Evolutionary conservation across 2,329 filamentous ascomycete species (phyloP).

Genomic region (Pyricularia sp.): DNA sequence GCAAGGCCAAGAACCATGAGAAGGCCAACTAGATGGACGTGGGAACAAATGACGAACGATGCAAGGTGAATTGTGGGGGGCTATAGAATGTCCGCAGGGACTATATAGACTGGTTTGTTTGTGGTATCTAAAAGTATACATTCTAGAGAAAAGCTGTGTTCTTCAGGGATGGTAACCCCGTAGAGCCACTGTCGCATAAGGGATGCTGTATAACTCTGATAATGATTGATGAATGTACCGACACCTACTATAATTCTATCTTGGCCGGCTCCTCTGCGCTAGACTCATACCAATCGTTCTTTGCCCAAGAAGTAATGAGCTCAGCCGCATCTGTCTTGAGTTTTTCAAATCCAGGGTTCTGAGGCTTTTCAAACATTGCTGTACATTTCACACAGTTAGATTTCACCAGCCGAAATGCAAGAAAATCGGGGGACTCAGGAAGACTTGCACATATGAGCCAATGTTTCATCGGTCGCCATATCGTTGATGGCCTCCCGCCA

Average conservation of each 20-base stretch:
- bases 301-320: constrained; percentile 55
- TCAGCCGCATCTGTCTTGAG: constrained; percentile 57
- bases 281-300: constrained; percentile 57
- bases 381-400: constrained; percentile 1
- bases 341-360: constrained; percentile 64
- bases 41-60: neutral
- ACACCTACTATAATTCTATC: neutral
- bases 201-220: neutral
- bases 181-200: neutral
- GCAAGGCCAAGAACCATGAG: constrained; percentile 37
- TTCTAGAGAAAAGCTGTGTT: neutral
- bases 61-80: neutral
- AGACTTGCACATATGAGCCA: constrained; percentile 63
- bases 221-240: neutral
- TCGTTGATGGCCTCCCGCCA: constrained; percentile 74
- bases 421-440: neutral
- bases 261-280: constrained; percentile 26
- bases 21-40: constrained; percentile 23
- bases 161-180: neutral
- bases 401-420: neutral
- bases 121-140: neutral
- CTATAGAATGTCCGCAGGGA: neutral
- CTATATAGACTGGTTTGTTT: neutral
- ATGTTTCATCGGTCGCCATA: constrained; percentile 65
- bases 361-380: constrained; percentile 64